A percentile compares a stretch with the other conserved stretches of the same genome.
phyloP scores from a whole-genome alignment of 1,284 basidiomycete species.

The Leucoagaricus sp. region DNA sequence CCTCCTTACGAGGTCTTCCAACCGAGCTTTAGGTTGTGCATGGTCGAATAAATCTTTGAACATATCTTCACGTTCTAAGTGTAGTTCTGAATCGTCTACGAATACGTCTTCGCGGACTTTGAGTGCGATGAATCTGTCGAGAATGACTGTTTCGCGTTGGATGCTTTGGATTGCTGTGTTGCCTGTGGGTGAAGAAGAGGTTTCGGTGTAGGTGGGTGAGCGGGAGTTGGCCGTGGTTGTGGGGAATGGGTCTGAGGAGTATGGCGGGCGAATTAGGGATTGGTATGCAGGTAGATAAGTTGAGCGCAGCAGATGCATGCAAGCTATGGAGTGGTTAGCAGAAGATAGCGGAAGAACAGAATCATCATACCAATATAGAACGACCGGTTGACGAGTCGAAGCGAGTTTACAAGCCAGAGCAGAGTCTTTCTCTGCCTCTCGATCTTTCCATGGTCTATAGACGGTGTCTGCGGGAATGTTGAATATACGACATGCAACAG shows the following conservation, averaged over 20 bases:
- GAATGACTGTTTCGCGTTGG: conserved; percentile 70
- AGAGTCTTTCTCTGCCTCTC: conserved; percentile 63
- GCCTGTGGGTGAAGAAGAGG: conserved; percentile 9
- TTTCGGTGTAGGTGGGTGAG: conserved; percentile 12
- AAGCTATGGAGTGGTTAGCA: conserved; percentile 40
- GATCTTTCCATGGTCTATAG: conserved; percentile 37
- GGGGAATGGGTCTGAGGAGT: conserved; percentile 78
- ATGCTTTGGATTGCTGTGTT: conserved; percentile 29
- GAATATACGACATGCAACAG: conserved; percentile 64
- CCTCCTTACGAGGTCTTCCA: conserved; percentile 69
- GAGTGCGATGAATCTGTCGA: conserved; percentile 76
- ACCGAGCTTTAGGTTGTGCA: conserved; percentile 65
- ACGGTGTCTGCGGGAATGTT: conserved; percentile 50
- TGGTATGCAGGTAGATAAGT: conserved; percentile 68
- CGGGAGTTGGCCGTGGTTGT: conserved; percentile 22
- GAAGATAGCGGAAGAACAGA: neutral
- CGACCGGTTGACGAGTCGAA: conserved; percentile 64
- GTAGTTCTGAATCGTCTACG: conserved; percentile 68
- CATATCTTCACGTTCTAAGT: conserved; percentile 69
- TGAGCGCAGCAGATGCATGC: conserved; percentile 77
- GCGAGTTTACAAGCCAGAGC: conserved; percentile 64
- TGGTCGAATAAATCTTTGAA: conserved; percentile 78
- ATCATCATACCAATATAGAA: conserved; percentile 48
- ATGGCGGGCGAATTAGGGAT: conserved; percentile 61
- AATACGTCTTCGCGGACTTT: conserved; percentile 77